Conservation (phyloP, 768 basidiomycete genomes). For the Gymnopilus junonius region DNA sequence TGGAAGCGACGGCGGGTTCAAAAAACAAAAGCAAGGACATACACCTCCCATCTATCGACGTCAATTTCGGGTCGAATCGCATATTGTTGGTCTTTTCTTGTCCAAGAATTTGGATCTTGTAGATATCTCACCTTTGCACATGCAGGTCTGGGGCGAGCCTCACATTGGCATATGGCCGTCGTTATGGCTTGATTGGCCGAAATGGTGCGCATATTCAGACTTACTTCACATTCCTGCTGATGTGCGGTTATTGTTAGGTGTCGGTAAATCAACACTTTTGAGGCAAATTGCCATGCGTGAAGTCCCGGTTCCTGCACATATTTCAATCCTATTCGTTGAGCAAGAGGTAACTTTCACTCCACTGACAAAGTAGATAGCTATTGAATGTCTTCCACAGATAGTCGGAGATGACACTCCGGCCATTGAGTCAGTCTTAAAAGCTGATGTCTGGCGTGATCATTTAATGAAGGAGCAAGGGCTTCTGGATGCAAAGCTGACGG, state of each 20-base stretch:
- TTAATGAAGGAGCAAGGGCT: constrained; percentile 82
- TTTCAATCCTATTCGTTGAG: constrained; percentile 97
- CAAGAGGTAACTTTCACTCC: constrained; percentile 71
- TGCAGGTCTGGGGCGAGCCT: constrained; percentile 81
- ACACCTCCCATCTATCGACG: constrained; percentile 93
- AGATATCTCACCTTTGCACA: constrained; percentile 3
- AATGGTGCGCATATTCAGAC: constrained; percentile 55
- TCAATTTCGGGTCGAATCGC: constrained; percentile 93
- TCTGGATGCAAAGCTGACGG: constrained; percentile 73
- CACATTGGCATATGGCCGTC: constrained; percentile 86
- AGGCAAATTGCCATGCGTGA: constrained; percentile 95
- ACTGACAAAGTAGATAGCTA: neutral
- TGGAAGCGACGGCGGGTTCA: constrained; percentile 74
- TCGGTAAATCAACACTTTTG: constrained; percentile 96
- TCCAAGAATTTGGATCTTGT: neutral
- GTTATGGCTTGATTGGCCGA: constrained; percentile 91
- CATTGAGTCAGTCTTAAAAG: constrained; percentile 94
- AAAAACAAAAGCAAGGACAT: constrained; percentile 99
- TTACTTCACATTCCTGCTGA: neutral
- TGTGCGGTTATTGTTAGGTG: constrained; percentile 47
- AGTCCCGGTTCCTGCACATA: constrained; percentile 90
- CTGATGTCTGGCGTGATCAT: constrained; percentile 98
- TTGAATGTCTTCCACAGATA: constrained; percentile 53
- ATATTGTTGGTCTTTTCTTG: constrained; percentile 63
- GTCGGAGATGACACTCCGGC: constrained; percentile 93